phyloP scores from a whole-genome alignment of 306 rosid genomes.

The Acacia confusa region DNA sequence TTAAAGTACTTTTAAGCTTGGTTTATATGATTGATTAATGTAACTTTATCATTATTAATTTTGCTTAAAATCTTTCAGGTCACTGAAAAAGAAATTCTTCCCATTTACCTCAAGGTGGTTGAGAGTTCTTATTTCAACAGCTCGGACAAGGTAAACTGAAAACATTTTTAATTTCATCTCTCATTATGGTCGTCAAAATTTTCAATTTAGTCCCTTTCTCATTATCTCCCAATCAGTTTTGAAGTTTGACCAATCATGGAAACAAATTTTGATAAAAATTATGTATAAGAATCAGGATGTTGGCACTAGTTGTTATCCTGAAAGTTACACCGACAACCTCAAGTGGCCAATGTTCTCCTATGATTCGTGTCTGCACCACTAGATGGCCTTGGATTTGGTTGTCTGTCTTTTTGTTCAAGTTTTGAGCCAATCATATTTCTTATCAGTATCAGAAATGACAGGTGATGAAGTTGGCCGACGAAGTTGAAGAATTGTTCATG shows the following conservation, averaged over 20 bases:
- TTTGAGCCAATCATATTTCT: constrained; percentile 37
- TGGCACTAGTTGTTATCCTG: constrained; percentile 43
- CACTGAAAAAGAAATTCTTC: constrained; percentile 83
- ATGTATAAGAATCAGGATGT: constrained; percentile 17
- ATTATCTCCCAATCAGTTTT: not conserved
- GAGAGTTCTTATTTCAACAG: constrained; percentile 95
- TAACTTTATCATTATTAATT: not conserved
- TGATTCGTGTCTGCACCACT: constrained; percentile 47
- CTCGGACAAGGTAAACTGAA: constrained; percentile 84
- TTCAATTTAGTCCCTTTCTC: not conserved
- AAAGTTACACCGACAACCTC: constrained; percentile 55
- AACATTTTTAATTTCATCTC: not conserved
- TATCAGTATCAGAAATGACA: constrained; percentile 47
- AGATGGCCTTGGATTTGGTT: constrained; percentile 51
- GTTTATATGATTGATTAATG: constrained; percentile 19
- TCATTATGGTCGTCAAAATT: not conserved
- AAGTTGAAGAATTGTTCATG: constrained; percentile 82
- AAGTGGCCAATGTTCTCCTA: constrained; percentile 69
- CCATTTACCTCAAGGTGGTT: constrained; percentile 87
- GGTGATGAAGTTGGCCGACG: constrained; percentile 72
- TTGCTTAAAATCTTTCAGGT: constrained; percentile 50
- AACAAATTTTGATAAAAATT: constrained; percentile 23
- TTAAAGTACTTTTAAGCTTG: not conserved
- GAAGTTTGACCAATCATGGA: not conserved
- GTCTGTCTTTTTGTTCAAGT: constrained; percentile 49